Percentiles rank a stretch among this genome's conserved stretches.
Conservation (phyloP, 805 yeast species). For the Lachancea dasiensis region DNA sequence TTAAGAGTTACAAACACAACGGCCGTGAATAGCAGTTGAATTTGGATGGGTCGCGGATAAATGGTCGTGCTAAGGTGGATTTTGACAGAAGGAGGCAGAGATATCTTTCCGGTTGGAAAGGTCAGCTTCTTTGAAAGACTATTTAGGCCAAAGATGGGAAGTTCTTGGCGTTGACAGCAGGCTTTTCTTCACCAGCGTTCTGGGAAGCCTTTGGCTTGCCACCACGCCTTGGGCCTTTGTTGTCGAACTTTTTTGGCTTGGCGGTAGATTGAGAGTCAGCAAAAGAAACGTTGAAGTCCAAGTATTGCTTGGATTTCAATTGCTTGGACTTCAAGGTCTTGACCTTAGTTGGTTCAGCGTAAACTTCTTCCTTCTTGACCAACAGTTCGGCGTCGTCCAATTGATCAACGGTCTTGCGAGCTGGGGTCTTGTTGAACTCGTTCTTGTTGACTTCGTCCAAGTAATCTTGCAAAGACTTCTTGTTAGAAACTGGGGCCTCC, state of each 20-base stretch:
- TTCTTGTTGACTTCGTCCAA: conserved; percentile 57
- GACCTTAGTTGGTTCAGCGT: conserved; percentile 51
- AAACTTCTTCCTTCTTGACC: conserved; percentile 58
- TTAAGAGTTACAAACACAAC: conserved; percentile 5
- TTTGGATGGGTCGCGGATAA: background rate
- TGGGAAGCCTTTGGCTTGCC: conserved; percentile 32
- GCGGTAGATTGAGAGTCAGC: conserved; percentile 46
- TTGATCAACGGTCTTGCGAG: conserved; percentile 33
- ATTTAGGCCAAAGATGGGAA: conserved; percentile 62
- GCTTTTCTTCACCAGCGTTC: conserved; percentile 29
- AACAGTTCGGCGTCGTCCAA: conserved; percentile 49
- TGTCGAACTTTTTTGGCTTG: conserved; percentile 30
- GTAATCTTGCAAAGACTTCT: conserved; percentile 81
- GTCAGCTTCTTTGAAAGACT: background rate
- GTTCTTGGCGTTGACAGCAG: conserved; percentile 52
- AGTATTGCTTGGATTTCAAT: conserved; percentile 71
- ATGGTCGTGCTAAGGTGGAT: conserved; percentile 3
- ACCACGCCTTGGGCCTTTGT: conserved; percentile 24
- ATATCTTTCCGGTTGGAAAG: too few species aligned
- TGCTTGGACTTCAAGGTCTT: conserved; percentile 70
- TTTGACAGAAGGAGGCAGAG: too few species aligned
- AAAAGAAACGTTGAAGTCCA: conserved; percentile 70
- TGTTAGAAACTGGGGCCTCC: conserved; percentile 44
- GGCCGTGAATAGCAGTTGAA: background rate
- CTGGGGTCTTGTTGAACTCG: conserved; percentile 45